phyloP scores from a whole-genome alignment of 2,329 filamentous ascomycete genomes.

The Fusarium protoensiforme region DNA sequence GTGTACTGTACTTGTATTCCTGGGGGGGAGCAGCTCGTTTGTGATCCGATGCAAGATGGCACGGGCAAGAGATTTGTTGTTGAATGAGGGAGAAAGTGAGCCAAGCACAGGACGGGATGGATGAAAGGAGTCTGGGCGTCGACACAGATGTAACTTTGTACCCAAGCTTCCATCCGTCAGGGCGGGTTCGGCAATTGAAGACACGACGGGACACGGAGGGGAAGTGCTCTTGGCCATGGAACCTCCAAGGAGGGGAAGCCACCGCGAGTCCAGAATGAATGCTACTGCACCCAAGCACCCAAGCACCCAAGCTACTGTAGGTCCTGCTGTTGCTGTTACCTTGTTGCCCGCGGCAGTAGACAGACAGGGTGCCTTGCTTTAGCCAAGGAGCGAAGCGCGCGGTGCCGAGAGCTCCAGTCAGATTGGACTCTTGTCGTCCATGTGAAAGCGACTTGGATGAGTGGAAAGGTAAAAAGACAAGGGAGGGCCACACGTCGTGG shows the following conservation, averaged over 20 bases:
- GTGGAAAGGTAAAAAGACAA: background rate
- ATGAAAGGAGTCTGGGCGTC: background rate
- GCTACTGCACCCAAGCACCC: background rate
- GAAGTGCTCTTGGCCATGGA: background rate
- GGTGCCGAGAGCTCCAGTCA: background rate
- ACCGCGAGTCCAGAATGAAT: background rate
- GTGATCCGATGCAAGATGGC: background rate
- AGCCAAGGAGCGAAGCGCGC: background rate
- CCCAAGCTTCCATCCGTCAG: background rate
- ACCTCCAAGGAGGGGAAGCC: background rate
- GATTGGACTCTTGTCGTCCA: background rate
- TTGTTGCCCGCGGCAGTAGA: no score
- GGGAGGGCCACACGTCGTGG: background rate
- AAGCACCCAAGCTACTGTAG: slow-evolving; percentile 1
- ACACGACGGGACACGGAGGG: background rate
- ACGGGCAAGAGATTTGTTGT: background rate
- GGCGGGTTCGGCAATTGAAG: slow-evolving; percentile 2
- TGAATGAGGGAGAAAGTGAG: background rate
- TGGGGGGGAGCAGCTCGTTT: background rate
- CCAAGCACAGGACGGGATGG: background rate
- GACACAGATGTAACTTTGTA: background rate
- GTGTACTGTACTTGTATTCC: background rate
- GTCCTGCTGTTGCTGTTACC: background rate
- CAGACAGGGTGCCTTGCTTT: background rate
- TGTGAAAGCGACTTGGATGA: background rate